Evolutionary conservation across 331 rosid genomes (phyloP).

Genomic region (Malus hybrid): DNA sequence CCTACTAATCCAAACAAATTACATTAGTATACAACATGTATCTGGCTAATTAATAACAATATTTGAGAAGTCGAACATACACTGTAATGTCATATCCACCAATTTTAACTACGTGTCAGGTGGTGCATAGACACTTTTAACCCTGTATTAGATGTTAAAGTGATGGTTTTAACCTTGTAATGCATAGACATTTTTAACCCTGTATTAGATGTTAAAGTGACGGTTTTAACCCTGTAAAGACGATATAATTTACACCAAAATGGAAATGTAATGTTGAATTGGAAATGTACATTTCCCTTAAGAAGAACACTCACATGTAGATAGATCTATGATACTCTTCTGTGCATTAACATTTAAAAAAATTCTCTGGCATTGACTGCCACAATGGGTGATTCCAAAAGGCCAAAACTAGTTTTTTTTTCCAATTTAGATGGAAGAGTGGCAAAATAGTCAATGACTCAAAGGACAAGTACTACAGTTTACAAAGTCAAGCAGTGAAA

Average conservation of each 20-base stretch:
- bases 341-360: neutral
- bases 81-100: accelerated
- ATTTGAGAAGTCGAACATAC: neutral
- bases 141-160: neutral
- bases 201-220: neutral
- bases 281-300: neutral
- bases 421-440: neutral
- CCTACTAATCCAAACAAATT: neutral
- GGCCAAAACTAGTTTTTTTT: neutral
- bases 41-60: neutral
- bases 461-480: neutral
- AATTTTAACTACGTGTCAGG: neutral
- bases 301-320: neutral
- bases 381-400: too few species aligned
- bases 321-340: neutral
- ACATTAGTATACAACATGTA: neutral
- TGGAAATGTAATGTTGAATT: neutral
- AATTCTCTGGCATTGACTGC: neutral
- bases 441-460: neutral
- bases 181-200: too few species aligned
- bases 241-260: neutral
- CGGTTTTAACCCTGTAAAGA: neutral
- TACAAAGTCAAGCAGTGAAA: neutral
- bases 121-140: too few species aligned
- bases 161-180: neutral